These are phyloP conservation scores for Rhynchospora pubera DNA, from an alignment of 176 grass and related monocot genomes.

Conservation along the genomic window DNA sequence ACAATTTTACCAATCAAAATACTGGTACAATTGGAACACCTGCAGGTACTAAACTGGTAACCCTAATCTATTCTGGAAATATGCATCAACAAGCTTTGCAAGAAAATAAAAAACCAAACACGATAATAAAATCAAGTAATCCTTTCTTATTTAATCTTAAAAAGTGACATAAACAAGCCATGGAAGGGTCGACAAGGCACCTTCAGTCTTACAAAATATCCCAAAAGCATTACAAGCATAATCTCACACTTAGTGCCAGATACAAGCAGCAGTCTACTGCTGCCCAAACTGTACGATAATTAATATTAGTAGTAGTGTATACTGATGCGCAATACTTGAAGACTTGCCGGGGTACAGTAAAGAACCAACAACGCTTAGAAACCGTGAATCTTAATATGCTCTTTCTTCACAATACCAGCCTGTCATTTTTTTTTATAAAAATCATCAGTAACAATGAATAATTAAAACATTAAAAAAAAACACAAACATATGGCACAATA, in stretches of 20 bases:
- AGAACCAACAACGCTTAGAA: slow-evolving; percentile 51
- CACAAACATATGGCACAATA: not conserved
- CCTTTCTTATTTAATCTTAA: slow-evolving; percentile 39
- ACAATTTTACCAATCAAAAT: no score
- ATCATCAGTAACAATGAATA: not conserved
- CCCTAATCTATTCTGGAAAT: not conserved
- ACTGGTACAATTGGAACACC: no score
- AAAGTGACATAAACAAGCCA: slow-evolving; percentile 39
- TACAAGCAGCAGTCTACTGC: not conserved
- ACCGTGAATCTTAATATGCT: slow-evolving; percentile 99
- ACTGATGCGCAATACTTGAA: not conserved
- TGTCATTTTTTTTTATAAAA: slow-evolving; percentile 2
- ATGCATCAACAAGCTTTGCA: not conserved
- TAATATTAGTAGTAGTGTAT: not conserved
- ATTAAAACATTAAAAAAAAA: not conserved
- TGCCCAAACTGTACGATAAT: not conserved
- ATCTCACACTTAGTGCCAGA: not conserved
- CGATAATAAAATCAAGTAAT: not conserved
- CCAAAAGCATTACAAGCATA: slow-evolving; percentile 26
- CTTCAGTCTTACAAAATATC: slow-evolving; percentile 11
- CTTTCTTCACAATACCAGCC: slow-evolving; percentile 99
- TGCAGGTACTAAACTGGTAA: not conserved
- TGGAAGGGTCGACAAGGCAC: slow-evolving; percentile 22
- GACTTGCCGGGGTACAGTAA: not conserved
- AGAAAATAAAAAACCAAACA: not conserved